Base-by-base conservation (phyloP, 2,329 filamentous ascomycete species). In the Pseudogymnoascus sp. region DNA sequence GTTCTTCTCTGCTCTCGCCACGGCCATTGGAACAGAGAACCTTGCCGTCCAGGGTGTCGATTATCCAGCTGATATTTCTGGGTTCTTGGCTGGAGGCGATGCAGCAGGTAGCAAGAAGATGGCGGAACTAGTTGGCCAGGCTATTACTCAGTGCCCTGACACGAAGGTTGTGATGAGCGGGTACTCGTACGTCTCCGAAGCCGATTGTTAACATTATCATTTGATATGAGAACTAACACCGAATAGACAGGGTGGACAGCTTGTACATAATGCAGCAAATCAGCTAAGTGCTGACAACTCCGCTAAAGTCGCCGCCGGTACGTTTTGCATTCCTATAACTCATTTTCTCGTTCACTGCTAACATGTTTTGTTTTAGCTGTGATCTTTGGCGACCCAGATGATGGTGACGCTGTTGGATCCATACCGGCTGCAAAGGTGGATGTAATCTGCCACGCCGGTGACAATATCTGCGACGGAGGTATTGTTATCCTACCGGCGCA, bases 11-110 rank as follows among this genome's bases (percentile, higher is more conserved):
- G 76, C 77, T 1, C 70, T 85, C 1, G 74, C 74, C 7, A 57
- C 69, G 4, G 69, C 72, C 61, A 72, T 83, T 64, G 79, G 79
- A 10, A 70, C 70, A 8, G 71, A 71, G 26, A 78, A 78, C 62
- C 69, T 83, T 7, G 78, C 78, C 10, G 76, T 83, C 8, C 82
- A 84, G 70, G 82, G 82, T 61, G 79, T 84, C n/a, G 73, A 79
- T 16, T 84, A 84, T 67, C 72, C 77, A 1, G 82, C 82, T 3
- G 71, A 73, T 64, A 66, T 77, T 45, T 66, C 65, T 1, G 80
- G 81, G 0, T 81, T 80, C 66, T 69, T 80, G 7, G 74, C 72
- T 11, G 78, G 79, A 5, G 81, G 81, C 1, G 79, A 81, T 66
- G 67, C 70, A 4, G 69, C 63, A 8, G 80, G 81, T 7, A 78